Evolutionary conservation across 371 early-diverging fungal species (phyloP).

Genomic region (Mucor mucedo): DNA sequence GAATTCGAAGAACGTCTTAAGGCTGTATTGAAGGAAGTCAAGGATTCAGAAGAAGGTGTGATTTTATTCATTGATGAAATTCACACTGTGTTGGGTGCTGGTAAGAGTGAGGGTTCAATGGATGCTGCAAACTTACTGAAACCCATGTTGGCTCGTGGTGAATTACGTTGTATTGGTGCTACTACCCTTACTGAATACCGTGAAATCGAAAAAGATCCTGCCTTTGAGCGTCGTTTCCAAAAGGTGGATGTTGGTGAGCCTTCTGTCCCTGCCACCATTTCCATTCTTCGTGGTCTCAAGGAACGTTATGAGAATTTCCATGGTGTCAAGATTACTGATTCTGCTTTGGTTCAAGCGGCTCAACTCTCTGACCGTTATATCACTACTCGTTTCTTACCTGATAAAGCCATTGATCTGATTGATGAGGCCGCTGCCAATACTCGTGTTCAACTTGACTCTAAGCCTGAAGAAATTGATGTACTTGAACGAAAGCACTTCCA

Average conservation of each 20-base stretch:
- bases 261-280: slow-evolving; percentile 79
- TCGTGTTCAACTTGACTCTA: slow-evolving; percentile 93
- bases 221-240: slow-evolving; percentile 92
- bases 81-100: slow-evolving; percentile 93
- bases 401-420: slow-evolving; percentile 87
- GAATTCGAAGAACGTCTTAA: slow-evolving; percentile 99
- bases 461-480: slow-evolving; percentile 94
- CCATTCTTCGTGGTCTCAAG: slow-evolving; percentile 86
- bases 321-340: slow-evolving; percentile 85
- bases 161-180: slow-evolving; percentile 88
- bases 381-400: slow-evolving; percentile 76
- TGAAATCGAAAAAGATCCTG: slow-evolving; percentile 86
- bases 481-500: slow-evolving; percentile 90
- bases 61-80: slow-evolving; percentile 99
- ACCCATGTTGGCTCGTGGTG: slow-evolving; percentile 87
- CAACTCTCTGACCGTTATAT: slow-evolving; percentile 82
- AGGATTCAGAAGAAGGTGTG: slow-evolving; percentile 85
- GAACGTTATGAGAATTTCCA: slow-evolving; percentile 87
- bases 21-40: slow-evolving; percentile 95
- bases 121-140: slow-evolving; percentile 95
- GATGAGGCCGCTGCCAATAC: slow-evolving; percentile 96
- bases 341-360: slow-evolving; percentile 82
- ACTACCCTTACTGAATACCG: slow-evolving; percentile 91
- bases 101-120: slow-evolving; percentile 91
- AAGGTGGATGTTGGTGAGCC: slow-evolving; percentile 86